Percentiles rank a stretch among this genome's conserved stretches.
phyloP scores from a whole-genome alignment of 2,329 filamentous ascomycete genomes.

The Sporothrix phasma region DNA sequence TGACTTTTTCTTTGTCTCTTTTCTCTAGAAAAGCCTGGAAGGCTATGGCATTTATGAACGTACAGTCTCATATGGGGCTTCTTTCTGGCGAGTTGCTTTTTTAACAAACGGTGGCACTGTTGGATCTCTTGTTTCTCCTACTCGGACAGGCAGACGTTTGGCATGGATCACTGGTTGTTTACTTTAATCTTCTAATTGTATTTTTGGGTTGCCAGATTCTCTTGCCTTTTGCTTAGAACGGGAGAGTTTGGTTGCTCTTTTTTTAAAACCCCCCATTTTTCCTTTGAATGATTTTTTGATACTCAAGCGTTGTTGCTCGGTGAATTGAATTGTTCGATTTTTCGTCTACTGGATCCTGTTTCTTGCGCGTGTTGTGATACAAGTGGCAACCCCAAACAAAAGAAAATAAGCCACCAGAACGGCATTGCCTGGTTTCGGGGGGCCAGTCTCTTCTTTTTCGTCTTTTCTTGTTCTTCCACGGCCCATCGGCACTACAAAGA shows the following conservation, averaged over 20 bases:
- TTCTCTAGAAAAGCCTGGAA: conserved; percentile 31
- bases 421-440: not conserved
- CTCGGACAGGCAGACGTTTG: not conserved
- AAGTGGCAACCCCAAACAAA: not conserved
- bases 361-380: no score
- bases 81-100: conserved; percentile 24
- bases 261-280: conserved; percentile 12
- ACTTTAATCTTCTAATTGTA: conserved; percentile 41
- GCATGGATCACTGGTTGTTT: conserved; percentile 23
- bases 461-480: not conserved
- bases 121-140: conserved; percentile 18
- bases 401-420: not conserved
- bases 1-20: conserved; percentile 21
- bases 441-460: not conserved
- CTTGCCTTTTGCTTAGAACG: conserved; percentile 10
- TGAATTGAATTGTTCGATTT: not conserved
- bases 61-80: conserved; percentile 21
- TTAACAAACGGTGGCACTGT: conserved; percentile 14
- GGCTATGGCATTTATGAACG: conserved; percentile 28
- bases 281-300: not conserved
- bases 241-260: conserved; percentile 14
- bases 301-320: not conserved
- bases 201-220: conserved; percentile 19
- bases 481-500: not conserved
- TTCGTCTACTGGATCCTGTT: no score